Percentiles rank a stretch among this genome's conserved stretches.
Evolutionary conservation across 345 rosid genomes (phyloP).

Genomic region (Acer saccharum): DNA sequence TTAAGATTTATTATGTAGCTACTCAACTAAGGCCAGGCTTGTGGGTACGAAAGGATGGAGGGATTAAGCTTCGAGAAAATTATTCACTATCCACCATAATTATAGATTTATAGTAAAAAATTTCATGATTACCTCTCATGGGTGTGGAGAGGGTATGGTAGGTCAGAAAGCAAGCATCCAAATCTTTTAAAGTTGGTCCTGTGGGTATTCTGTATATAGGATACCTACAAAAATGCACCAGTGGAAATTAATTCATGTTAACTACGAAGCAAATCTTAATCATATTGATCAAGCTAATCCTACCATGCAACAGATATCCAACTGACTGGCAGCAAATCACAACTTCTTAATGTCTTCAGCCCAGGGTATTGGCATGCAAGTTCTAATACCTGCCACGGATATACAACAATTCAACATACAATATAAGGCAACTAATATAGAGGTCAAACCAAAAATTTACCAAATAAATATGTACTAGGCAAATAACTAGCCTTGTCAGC

Average conservation of each 20-base stretch:
- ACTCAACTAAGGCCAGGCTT: neutral
- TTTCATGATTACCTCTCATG: slow-evolving; percentile 27
- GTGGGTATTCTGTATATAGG: slow-evolving; percentile 44
- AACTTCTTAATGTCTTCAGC: slow-evolving; percentile 33
- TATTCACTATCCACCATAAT: neutral
- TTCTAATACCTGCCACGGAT: slow-evolving; percentile 29
- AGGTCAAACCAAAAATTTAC: slow-evolving; percentile 18
- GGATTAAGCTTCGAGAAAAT: neutral
- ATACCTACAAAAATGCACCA: slow-evolving; percentile 33
- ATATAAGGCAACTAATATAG: neutral
- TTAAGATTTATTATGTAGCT: neutral
- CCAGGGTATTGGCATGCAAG: slow-evolving; percentile 30
- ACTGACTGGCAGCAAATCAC: slow-evolving; percentile 39
- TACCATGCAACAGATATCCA: slow-evolving; percentile 48
- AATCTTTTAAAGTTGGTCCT: slow-evolving; percentile 41
- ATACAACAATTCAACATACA: neutral
- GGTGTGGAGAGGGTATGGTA: slow-evolving; percentile 39
- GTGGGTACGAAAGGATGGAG: neutral
- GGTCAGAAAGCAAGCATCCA: slow-evolving; percentile 46
- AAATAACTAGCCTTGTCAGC: slow-evolving; percentile 34
- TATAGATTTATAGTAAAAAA: neutral
- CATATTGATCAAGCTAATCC: slow-evolving; percentile 14
- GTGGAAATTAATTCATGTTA: slow-evolving; percentile 13
- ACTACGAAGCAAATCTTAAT: neutral
- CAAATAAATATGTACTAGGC: slow-evolving; percentile 14